Evolutionary conservation across 257 asterid species (phyloP).

Genomic region (Penstemon newberryi): DNA sequence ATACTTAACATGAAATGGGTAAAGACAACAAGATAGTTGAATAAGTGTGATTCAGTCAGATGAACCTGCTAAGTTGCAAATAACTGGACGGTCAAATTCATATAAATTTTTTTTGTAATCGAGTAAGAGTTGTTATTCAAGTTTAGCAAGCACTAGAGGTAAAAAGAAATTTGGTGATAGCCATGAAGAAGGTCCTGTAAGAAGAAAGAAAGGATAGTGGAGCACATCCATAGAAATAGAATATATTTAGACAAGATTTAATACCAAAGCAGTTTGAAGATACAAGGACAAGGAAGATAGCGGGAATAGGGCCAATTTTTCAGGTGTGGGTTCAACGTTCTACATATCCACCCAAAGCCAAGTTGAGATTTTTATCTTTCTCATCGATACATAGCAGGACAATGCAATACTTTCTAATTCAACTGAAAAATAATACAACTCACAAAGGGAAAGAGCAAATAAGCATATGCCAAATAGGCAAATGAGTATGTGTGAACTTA

Average conservation of each 20-base stretch:
- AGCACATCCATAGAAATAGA: background rate
- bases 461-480: too few relatives aligned
- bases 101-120: background rate
- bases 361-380: too few relatives aligned
- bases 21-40: background rate
- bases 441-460: too few relatives aligned
- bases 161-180: background rate
- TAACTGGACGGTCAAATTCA: background rate
- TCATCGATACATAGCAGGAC: too few relatives aligned
- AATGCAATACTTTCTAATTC: too few relatives aligned
- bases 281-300: background rate
- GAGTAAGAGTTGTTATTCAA: background rate
- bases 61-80: too few relatives aligned
- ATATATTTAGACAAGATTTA: background rate
- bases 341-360: too few relatives aligned
- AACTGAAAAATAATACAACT: too few relatives aligned
- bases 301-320: too few relatives aligned
- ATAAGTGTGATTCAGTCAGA: background rate
- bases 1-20: background rate
- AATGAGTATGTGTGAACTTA: too few relatives aligned
- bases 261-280: background rate
- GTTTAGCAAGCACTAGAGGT: background rate
- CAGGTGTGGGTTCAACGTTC: too few relatives aligned
- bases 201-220: background rate
- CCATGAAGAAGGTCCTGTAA: background rate